A percentile compares a stretch with the other conserved stretches of the same genome.
These are phyloP conservation scores for Hemileccinum impolitum DNA, from an alignment of 768 basidiomycete genomes.

Conservation along the genomic window DNA sequence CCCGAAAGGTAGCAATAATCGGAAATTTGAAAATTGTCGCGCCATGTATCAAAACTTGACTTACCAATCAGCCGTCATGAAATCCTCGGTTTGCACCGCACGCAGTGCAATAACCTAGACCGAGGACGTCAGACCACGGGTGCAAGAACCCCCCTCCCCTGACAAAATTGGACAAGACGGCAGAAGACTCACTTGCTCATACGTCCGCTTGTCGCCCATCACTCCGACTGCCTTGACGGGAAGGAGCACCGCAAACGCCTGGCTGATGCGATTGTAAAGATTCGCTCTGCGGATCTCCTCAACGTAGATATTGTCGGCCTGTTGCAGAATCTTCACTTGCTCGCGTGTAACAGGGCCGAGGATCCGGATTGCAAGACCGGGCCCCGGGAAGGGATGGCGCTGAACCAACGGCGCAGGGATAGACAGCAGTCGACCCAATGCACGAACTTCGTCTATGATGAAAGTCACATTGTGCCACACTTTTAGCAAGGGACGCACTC, in stretches of 20 bases:
- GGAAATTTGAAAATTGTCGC: neutral
- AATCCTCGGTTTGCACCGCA: constrained; percentile 97
- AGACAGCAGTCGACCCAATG: constrained; percentile 82
- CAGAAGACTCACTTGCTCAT: constrained; percentile 68
- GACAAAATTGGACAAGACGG: neutral
- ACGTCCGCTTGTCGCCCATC: constrained; percentile 94
- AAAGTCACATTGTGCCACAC: neutral
- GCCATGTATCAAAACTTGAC: constrained; percentile 15
- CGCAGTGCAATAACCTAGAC: constrained; percentile 87
- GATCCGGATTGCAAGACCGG: constrained; percentile 96
- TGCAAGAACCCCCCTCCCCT: too few relatives aligned
- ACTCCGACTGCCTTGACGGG: constrained; percentile 98
- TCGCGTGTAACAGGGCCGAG: constrained; percentile 92
- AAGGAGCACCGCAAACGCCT: constrained; percentile 94
- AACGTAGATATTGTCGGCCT: constrained; percentile 94
- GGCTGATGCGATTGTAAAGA: constrained; percentile 89
- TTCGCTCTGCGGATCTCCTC: constrained; percentile 95
- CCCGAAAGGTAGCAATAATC: too few relatives aligned
- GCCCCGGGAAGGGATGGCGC: constrained; percentile 98
- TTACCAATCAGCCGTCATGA: constrained; percentile 99
- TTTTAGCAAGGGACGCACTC: constrained; percentile 12
- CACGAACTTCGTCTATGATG: constrained; percentile 85
- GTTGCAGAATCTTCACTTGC: constrained; percentile 88
- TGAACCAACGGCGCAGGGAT: constrained; percentile 94
- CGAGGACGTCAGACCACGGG: constrained; percentile 1